These are phyloP conservation scores for Eucalyptus sideroxylon DNA, from an alignment of 345 rosid species.

Conservation along the genomic window DNA sequence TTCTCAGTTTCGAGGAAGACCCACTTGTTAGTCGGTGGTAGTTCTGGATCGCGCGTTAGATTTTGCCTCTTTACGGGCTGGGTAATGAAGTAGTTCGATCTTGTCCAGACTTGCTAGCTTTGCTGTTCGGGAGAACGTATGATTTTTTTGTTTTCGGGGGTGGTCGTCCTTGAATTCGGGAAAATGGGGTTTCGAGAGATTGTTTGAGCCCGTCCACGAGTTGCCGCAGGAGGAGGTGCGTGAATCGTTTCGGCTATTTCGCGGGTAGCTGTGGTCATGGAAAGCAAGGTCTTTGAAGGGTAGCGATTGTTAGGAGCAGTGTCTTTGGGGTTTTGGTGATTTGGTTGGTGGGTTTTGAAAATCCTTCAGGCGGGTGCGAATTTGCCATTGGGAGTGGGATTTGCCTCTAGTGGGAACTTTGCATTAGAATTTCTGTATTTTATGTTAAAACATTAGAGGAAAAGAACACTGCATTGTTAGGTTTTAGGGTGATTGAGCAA, in stretches of 20 bases:
- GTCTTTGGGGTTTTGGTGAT: not conserved
- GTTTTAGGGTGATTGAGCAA: not conserved
- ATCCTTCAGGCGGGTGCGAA: not conserved
- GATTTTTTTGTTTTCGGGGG: not conserved
- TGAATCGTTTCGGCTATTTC: not conserved
- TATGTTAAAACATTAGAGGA: not conserved
- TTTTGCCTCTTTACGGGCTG: not conserved
- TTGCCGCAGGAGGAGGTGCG: not conserved
- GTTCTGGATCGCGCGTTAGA: not conserved
- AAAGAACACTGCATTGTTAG: not conserved
- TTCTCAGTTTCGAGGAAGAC: not conserved
- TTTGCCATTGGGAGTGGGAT: not conserved
- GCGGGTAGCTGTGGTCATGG: not conserved
- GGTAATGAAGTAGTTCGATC: not conserved
- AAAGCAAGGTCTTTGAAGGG: not conserved
- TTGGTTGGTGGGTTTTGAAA: not conserved
- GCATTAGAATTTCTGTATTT: not conserved
- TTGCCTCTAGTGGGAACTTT: not conserved
- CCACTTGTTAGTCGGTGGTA: not conserved
- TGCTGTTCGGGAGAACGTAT: not conserved
- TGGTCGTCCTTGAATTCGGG: not conserved
- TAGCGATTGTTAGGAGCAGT: not conserved
- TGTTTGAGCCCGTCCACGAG: not conserved
- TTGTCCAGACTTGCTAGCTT: not conserved
- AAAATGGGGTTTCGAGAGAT: not conserved